Evolutionary conservation across 1,284 basidiomycete genomes (phyloP).

Genomic region (Leccinum insigne): DNA sequence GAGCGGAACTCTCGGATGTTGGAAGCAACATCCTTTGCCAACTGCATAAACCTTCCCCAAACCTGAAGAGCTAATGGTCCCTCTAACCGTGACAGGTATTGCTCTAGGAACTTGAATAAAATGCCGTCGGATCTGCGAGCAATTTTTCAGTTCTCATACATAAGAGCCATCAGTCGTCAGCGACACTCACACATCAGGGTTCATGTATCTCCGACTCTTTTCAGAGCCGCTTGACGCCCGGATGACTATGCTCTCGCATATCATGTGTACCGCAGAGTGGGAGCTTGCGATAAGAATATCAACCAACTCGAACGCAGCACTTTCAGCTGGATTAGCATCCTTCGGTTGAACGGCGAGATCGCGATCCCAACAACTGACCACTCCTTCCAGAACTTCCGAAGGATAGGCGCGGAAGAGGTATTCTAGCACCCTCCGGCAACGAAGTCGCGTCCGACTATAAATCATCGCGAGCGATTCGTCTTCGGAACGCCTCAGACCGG

Average conservation of each 20-base stretch:
- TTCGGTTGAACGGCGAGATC: slow-evolving; percentile 47
- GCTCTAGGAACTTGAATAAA: slow-evolving; percentile 86
- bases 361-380: slow-evolving; percentile 79
- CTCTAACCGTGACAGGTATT: slow-evolving; percentile 84
- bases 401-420: slow-evolving; percentile 84
- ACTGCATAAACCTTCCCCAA: slow-evolving; percentile 79
- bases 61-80: slow-evolving; percentile 91
- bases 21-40: slow-evolving; percentile 78
- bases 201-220: slow-evolving; percentile 57
- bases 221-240: slow-evolving; percentile 57
- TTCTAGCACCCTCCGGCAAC: slow-evolving; percentile 81
- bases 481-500: slow-evolving; percentile 48
- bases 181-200: slow-evolving; percentile 62
- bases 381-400: slow-evolving; percentile 78
- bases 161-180: not conserved
- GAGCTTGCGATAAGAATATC: slow-evolving; percentile 85
- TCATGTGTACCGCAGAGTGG: slow-evolving; percentile 87
- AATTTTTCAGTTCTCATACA: slow-evolving; percentile 3
- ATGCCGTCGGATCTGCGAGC: slow-evolving; percentile 58
- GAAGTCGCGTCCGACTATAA: slow-evolving; percentile 60
- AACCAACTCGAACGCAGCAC: slow-evolving; percentile 78
- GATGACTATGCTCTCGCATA: slow-evolving; percentile 79
- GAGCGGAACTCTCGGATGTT: slow-evolving; percentile 63
- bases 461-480: slow-evolving; percentile 69
- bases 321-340: slow-evolving; percentile 42